These are phyloP conservation scores for Penicillium sp. DNA, from an alignment of 2,329 filamentous ascomycete species.

Conservation along the genomic window DNA sequence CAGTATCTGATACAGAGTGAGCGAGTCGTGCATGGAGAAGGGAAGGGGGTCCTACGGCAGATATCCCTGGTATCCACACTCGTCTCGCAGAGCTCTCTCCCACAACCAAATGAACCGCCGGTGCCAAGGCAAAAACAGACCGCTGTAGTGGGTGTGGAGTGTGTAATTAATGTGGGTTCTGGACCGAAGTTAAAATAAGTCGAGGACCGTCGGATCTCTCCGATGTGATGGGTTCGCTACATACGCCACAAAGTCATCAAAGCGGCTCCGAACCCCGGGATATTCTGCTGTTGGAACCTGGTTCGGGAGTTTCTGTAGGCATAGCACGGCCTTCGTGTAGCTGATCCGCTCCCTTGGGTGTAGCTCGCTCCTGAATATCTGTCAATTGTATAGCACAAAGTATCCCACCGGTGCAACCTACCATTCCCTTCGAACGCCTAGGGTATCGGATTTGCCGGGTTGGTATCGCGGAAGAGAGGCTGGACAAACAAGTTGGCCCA, in stretches of 20 bases:
- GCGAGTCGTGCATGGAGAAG: neutral
- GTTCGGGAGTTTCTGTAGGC: constrained; percentile 20
- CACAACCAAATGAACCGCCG: constrained; percentile 30
- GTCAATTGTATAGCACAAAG: neutral
- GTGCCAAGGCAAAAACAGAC: constrained; percentile 33
- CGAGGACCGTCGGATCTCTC: neutral
- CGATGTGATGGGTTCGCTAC: neutral
- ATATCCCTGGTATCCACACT: constrained; percentile 37
- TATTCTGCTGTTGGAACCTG: constrained; percentile 19
- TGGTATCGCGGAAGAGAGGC: neutral
- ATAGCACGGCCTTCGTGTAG: constrained; percentile 27
- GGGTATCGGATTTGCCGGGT: neutral
- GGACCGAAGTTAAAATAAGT: neutral
- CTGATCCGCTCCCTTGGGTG: constrained; percentile 14
- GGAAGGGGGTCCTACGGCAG: constrained; percentile 16
- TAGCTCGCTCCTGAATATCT: constrained; percentile 20
- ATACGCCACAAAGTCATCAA: constrained; percentile 33
- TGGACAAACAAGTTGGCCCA: neutral
- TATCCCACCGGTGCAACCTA: neutral
- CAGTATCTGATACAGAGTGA: constrained; percentile 36
- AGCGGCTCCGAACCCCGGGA: constrained; percentile 25
- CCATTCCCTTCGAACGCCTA: constrained; percentile 16
- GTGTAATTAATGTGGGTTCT: constrained; percentile 30
- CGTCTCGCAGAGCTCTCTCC: constrained; percentile 29
- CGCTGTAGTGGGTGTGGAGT: constrained; percentile 21